A percentile compares a stretch with the other conserved stretches of the same genome.
Conservation (phyloP, 176 grass and related monocot species). For the Ensete glaucum region DNA sequence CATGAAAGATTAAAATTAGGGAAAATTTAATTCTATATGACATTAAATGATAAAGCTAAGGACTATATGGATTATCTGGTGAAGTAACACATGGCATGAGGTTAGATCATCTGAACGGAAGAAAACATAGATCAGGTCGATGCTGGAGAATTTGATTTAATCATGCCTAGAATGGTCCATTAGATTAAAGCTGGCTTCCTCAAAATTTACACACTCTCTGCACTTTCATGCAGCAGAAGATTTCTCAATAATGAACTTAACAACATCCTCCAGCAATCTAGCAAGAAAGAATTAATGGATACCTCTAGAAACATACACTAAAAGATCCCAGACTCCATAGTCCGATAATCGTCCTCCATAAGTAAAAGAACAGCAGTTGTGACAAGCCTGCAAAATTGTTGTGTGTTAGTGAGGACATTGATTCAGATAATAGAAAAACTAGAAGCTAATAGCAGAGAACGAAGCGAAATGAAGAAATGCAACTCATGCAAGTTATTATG, state of each 20-base stretch:
- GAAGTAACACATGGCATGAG: too few species aligned
- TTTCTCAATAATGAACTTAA: not conserved
- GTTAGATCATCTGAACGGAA: too few species aligned
- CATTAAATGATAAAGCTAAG: too few species aligned
- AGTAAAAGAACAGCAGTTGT: constrained; percentile 67
- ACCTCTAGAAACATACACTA: constrained; percentile 3
- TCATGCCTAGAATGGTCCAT: too few species aligned
- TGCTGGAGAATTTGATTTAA: too few species aligned
- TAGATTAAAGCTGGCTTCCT: too few species aligned
- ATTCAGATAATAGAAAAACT: not conserved
- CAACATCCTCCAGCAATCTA: not conserved
- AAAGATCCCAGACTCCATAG: constrained; percentile 50
- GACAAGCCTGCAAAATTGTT: constrained; percentile 53
- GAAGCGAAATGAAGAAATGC: not conserved
- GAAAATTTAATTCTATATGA: too few species aligned
- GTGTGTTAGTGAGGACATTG: constrained; percentile 6
- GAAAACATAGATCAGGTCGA: too few species aligned
- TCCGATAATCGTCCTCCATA: constrained; percentile 69
- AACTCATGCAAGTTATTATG: too few species aligned
- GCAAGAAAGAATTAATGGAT: constrained; percentile 13
- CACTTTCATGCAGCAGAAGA: not conserved
- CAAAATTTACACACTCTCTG: too few species aligned
- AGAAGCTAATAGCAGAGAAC: not conserved
- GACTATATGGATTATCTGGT: too few species aligned
- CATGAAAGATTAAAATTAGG: too few species aligned